Evolutionary conservation across 768 basidiomycete genomes (phyloP), one percentile per base, ranked within the genome.

Genomic region (Inosperma sp.): DNA sequence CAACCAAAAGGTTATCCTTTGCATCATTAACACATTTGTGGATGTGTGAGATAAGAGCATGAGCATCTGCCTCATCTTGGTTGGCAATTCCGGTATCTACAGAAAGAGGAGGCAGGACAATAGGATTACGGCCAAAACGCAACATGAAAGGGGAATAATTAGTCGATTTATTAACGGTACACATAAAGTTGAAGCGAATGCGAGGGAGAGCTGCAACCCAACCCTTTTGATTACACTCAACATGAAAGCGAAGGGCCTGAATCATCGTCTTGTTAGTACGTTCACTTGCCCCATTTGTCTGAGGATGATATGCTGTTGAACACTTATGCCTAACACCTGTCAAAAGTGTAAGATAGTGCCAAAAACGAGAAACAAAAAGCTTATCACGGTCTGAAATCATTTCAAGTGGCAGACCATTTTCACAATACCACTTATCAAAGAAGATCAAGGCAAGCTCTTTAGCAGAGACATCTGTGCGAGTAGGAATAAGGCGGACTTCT

Each of bases 161-260:
- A 1, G 69, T 69, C 0, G 61, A 60, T 2, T 53, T 47, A 43
- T 70, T 67, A 0, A 62, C 49, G 0, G 59, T 59, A 12, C 61
- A 65, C 62, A 70, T 72, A 2, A 69, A 43, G 16, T 59, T 40
- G 47, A 71, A 70, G 17, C 60, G 55, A 0, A 68, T 53, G 0
- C 19, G 42, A 0, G 64, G 65, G 0, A 71, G 47, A 0, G 58
- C 57, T 0, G n/a, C 8, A 4, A 23, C 36, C 71, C 71, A 71
- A 2, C 61, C 68, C 0, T 31, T 30, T 49, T 71, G 68, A 19
- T 68, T 64, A 1, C 58, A 46, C 1, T 56, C 51, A 0, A 70
- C 63, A 34, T 62, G 56, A 29, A 54, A 64, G 14, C 59, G 56
- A 0, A 69, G 17, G 2, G 40, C 37, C 34, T 56, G 56, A 2